Percentiles rank a stretch among this genome's conserved stretches.
Conservation (phyloP, 2,329 filamentous ascomycete species). For the Aspergillus novoparasiticus region DNA sequence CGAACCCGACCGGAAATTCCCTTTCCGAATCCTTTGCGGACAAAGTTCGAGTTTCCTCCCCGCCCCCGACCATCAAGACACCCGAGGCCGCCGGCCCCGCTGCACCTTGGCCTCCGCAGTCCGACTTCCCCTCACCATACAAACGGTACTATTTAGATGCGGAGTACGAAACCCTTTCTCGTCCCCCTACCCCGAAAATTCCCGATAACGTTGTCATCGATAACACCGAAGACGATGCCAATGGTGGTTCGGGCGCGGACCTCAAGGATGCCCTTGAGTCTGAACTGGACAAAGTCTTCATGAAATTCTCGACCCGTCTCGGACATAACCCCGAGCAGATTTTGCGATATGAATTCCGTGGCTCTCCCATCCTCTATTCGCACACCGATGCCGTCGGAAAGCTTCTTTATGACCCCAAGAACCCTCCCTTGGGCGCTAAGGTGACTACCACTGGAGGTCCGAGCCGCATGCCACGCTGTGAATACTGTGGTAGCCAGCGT, state of each 20-base stretch:
- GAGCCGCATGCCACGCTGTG: constrained; percentile 69
- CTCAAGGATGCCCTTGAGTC: constrained; percentile 76
- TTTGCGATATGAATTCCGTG: constrained; percentile 77
- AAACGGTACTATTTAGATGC: constrained; percentile 82
- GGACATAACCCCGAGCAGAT: constrained; percentile 81
- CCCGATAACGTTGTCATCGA: constrained; percentile 51
- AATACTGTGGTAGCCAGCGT: constrained; percentile 71
- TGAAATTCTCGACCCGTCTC: constrained; percentile 76
- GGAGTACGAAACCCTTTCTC: constrained; percentile 83
- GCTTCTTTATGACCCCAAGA: constrained; percentile 49
- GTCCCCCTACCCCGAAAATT: constrained; percentile 51
- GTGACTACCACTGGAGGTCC: constrained; percentile 31
- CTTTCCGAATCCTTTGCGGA: constrained; percentile 78
- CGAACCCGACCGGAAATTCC: constrained; percentile 54
- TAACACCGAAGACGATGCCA: constrained; percentile 39
- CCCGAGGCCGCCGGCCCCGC: constrained; percentile 47
- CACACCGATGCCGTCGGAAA: constrained; percentile 74
- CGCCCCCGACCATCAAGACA: constrained; percentile 30
- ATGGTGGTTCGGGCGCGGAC: constrained; percentile 37
- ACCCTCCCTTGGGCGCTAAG: constrained; percentile 21
- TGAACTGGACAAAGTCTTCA: constrained; percentile 72
- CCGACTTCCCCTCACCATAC: constrained; percentile 70
- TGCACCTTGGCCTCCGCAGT: constrained; percentile 74
- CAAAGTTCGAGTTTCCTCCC: constrained; percentile 60
- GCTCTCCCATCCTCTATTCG: constrained; percentile 76